phyloP scores from a whole-genome alignment of 2,329 filamentous ascomycete species.

The Alternaria sp. region DNA sequence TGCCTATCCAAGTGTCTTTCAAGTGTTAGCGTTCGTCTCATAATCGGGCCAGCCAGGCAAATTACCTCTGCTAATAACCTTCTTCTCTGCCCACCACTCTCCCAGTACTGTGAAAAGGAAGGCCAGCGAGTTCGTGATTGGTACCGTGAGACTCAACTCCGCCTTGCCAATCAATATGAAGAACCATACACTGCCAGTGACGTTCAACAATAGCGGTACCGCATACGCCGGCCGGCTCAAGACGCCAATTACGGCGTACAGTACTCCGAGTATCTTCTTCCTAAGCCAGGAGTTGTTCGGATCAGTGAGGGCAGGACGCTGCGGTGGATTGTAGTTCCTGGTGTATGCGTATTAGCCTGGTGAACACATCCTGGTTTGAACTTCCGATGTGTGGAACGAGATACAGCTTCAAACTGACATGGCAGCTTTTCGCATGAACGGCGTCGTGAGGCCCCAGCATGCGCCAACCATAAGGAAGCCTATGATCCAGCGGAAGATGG shows the following conservation, averaged over 20 bases:
- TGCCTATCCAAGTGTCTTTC: constrained; percentile 82
- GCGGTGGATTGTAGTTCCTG: constrained; percentile 67
- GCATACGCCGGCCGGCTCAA: constrained; percentile 84
- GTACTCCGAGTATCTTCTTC: constrained; percentile 68
- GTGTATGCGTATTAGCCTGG: constrained; percentile 4
- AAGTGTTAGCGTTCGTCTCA: constrained; percentile 14
- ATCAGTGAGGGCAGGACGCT: constrained; percentile 45
- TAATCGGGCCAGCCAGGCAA: constrained; percentile 17
- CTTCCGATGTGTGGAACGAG: background rate
- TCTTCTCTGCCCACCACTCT: constrained; percentile 93
- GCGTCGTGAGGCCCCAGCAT: constrained; percentile 90
- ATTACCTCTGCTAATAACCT: constrained; percentile 83
- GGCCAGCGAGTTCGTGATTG: constrained; percentile 91
- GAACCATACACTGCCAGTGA: constrained; percentile 96
- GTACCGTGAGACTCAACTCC: constrained; percentile 90
- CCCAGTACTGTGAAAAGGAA: constrained; percentile 96
- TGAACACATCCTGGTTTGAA: background rate
- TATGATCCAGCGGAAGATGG: constrained; percentile 79
- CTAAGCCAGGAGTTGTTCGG: constrained; percentile 66
- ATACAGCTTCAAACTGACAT: constrained; percentile 48
- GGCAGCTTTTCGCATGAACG: constrained; percentile 87
- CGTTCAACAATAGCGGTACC: constrained; percentile 81
- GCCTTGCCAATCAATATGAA: constrained; percentile 92
- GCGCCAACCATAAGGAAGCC: constrained; percentile 90
- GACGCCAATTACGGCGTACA: constrained; percentile 80